Evolutionary conservation across 805 yeast genomes (phyloP).

Genomic region (Starmerella stigmatis): DNA sequence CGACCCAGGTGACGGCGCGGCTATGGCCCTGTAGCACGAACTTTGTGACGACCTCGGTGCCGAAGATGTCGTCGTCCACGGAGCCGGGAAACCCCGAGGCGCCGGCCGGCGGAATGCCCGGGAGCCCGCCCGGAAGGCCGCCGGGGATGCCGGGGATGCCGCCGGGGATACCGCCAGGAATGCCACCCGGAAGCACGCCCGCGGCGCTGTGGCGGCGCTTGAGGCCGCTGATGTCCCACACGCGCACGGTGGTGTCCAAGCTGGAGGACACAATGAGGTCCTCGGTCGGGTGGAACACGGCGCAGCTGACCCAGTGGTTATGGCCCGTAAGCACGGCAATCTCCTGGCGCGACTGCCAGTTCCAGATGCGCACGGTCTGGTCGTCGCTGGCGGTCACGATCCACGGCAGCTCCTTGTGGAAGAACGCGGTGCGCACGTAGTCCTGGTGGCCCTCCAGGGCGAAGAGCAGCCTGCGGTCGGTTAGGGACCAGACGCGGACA

Average conservation of each 20-base stretch:
- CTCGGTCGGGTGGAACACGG: conserved; percentile 92
- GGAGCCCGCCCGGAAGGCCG: conserved; percentile 1
- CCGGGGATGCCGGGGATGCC: conserved; percentile 4
- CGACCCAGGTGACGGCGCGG: conserved; percentile 97
- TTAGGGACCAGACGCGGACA: conserved; percentile 87
- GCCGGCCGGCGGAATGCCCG: conserved; percentile 5
- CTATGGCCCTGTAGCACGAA: conserved; percentile 96
- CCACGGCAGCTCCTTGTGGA: conserved; percentile 97
- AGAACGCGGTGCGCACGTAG: conserved; percentile 84
- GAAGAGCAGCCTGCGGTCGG: conserved; percentile 77
- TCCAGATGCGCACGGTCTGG: conserved; percentile 98
- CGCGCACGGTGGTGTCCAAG: conserved; percentile 95
- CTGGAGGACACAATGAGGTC: conserved; percentile 93
- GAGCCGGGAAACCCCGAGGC: conserved; percentile 9
- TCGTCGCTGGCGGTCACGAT: conserved; percentile 92
- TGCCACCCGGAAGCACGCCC: conserved; percentile 24
- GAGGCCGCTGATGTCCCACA: conserved; percentile 95
- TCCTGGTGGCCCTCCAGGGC: conserved; percentile 90
- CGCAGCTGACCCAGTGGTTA: conserved; percentile 96
- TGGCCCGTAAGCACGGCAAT: conserved; percentile 96
- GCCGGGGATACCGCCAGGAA: conserved; percentile 1
- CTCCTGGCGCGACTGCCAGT: conserved; percentile 98
- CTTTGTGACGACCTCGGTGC: conserved; percentile 88
- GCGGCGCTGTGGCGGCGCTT: conserved; percentile 90
- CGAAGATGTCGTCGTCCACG: conserved; percentile 58